Evolutionary conservation across 345 rosid species (phyloP).

Genomic region (Citrus unshiu): DNA sequence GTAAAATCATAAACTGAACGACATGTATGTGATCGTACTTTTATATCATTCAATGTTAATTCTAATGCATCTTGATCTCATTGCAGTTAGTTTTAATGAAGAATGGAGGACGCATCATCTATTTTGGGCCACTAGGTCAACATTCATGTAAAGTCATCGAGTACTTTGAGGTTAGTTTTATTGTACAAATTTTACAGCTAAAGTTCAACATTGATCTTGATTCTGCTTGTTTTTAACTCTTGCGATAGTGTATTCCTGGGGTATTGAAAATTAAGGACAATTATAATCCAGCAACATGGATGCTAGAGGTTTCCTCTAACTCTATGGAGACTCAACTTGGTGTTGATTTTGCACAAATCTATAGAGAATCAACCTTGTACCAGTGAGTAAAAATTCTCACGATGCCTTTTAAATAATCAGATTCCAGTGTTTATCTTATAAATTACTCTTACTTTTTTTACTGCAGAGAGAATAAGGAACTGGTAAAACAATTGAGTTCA

Average conservation of each 20-base stretch:
- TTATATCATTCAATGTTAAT: too few relatives aligned
- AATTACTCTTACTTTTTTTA: neutral
- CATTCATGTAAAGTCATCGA: constrained; percentile 34
- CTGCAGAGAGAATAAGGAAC: constrained; percentile 28
- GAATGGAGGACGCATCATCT: constrained; percentile 35
- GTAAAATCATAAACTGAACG: constrained; percentile 11
- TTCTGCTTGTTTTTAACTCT: neutral
- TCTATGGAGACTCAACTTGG: constrained; percentile 39
- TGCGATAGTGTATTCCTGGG: constrained; percentile 30
- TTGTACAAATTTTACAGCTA: neutral
- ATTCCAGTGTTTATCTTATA: neutral
- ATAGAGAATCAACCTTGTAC: constrained; percentile 30
- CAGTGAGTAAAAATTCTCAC: constrained; percentile 21
- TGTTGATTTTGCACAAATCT: constrained; percentile 33
- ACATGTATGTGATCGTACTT: neutral
- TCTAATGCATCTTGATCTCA: neutral
- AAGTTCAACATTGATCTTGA: neutral
- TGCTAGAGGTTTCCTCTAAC: constrained; percentile 39
- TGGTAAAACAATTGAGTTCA: constrained; percentile 23
- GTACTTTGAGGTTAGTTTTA: constrained; percentile 35
- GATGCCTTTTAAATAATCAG: neutral
- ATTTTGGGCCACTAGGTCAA: constrained; percentile 35
- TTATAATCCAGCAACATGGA: constrained; percentile 53
- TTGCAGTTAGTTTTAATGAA: constrained; percentile 42
- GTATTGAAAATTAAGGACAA: constrained; percentile 34